Evolutionary conservation across 352 stramenopile genomes (phyloP).

Genomic region (Phytophthora macrochlamydospora): DNA sequence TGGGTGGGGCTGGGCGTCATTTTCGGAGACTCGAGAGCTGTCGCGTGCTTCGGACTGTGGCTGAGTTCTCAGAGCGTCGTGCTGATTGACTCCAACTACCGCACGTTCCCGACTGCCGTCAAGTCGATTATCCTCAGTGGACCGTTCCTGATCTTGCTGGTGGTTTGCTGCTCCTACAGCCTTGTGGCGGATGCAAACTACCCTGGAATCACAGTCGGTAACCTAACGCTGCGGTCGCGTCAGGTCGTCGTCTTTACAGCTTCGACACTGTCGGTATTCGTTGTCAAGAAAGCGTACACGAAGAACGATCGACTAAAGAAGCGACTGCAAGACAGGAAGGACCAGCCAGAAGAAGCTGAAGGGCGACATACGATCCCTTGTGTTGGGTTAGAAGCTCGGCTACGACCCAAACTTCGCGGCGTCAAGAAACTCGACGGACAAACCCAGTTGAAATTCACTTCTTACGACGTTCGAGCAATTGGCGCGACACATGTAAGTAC

Average conservation of each 20-base stretch:
- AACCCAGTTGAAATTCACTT: background rate
- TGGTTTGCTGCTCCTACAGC: conserved; percentile 5
- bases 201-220: conserved; percentile 1
- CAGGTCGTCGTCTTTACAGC: conserved; percentile 19
- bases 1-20: conserved; percentile 16
- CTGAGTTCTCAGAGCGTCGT: conserved; percentile 25
- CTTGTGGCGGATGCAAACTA: conserved; percentile 15
- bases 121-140: background rate
- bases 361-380: conserved; percentile 2
- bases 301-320: conserved; percentile 8
- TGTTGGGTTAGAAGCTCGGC: conserved; percentile 15
- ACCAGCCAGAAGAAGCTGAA: background rate
- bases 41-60: conserved; percentile 21
- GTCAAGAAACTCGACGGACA: background rate
- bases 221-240: conserved; percentile 11
- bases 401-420: conserved; percentile 7
- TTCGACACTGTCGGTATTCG: conserved; percentile 17
- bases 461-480: background rate
- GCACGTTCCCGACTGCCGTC: background rate
- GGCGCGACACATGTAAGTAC: background rate
- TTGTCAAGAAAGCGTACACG: conserved; percentile 20
- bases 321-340: conserved; percentile 14
- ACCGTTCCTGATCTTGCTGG: background rate
- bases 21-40: conserved; percentile 18
- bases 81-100: conserved; percentile 19